Evolutionary conservation across 2,329 filamentous ascomycete genomes (phyloP).

Genomic region (Penicillium freii): DNA sequence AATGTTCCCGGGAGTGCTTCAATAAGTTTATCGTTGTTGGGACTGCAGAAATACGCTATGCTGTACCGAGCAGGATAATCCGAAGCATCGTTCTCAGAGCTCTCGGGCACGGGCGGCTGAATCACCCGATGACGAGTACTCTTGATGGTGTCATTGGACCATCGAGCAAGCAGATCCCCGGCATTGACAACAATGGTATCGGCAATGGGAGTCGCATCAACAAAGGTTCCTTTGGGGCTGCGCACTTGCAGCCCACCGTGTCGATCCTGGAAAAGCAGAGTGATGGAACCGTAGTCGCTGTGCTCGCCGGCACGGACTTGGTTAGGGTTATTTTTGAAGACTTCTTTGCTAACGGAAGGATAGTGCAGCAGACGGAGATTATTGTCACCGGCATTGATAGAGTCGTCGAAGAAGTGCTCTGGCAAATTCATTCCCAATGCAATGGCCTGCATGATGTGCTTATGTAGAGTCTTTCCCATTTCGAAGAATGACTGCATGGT

Average conservation of each 20-base stretch:
- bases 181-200: slow-evolving; percentile 86
- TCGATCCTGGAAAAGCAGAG: slow-evolving; percentile 56
- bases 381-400: slow-evolving; percentile 68
- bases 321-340: slow-evolving; percentile 65
- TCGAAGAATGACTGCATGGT: slow-evolving; percentile 73
- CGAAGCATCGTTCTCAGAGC: slow-evolving; percentile 32
- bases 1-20: slow-evolving; percentile 80
- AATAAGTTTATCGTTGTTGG: slow-evolving; percentile 72
- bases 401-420: slow-evolving; percentile 71
- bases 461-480: slow-evolving; percentile 71
- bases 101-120: slow-evolving; percentile 65
- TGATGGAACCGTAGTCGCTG: slow-evolving; percentile 60
- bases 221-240: slow-evolving; percentile 72
- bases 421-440: slow-evolving; percentile 75
- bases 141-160: slow-evolving; percentile 89
- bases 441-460: slow-evolving; percentile 78
- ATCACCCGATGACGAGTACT: slow-evolving; percentile 89
- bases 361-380: slow-evolving; percentile 75
- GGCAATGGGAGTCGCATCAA: slow-evolving; percentile 78
- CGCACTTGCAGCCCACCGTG: slow-evolving; percentile 61
- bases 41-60: slow-evolving; percentile 91
- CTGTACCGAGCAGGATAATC: slow-evolving; percentile 75
- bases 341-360: slow-evolving; percentile 62
- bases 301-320: slow-evolving; percentile 78
- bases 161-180: slow-evolving; percentile 78